Conservation (phyloP, 1,139 yeast genomes). For the Diutina catenulata region DNA sequence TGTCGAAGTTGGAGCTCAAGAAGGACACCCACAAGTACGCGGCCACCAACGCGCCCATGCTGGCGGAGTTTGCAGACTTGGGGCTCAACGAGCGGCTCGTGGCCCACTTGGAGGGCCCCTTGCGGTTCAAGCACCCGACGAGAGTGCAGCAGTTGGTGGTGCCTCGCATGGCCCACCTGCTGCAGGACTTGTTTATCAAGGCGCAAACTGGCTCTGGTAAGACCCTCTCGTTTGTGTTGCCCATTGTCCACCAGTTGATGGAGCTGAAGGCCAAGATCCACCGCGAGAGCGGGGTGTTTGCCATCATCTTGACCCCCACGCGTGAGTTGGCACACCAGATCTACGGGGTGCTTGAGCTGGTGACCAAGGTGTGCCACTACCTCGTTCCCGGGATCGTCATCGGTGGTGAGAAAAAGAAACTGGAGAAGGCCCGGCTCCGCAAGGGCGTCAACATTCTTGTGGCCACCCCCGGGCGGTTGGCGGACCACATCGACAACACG, state of each 20-base stretch:
- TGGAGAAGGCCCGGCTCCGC: slow-evolving; percentile 82
- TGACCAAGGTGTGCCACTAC: slow-evolving; percentile 64
- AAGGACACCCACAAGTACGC: slow-evolving; percentile 17
- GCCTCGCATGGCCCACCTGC: slow-evolving; percentile 55
- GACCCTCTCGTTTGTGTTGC: slow-evolving; percentile 74
- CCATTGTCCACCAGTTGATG: slow-evolving; percentile 68
- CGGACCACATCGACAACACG: slow-evolving; percentile 89
- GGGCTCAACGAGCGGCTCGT: slow-evolving; percentile 68
- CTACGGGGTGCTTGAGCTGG: slow-evolving; percentile 61
- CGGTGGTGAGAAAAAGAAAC: slow-evolving; percentile 90
- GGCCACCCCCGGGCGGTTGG: slow-evolving; percentile 86
- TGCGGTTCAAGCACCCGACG: slow-evolving; percentile 7
- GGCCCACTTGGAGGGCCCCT: slow-evolving; percentile 6
- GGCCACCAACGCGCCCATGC: slow-evolving; percentile 86
- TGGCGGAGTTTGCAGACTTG: slow-evolving; percentile 53
- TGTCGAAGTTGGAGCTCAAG: slow-evolving; percentile 13
- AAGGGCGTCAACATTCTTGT: slow-evolving; percentile 84
- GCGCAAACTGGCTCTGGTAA: slow-evolving; percentile 98
- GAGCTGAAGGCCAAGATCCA: slow-evolving; percentile 33
- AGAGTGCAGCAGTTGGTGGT: slow-evolving; percentile 51
- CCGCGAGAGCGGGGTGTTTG: slow-evolving; percentile 80
- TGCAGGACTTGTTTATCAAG: slow-evolving; percentile 70
- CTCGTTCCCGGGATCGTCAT: slow-evolving; percentile 88
- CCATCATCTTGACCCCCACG: slow-evolving; percentile 81
- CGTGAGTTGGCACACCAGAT: slow-evolving; percentile 93